These are phyloP conservation scores for Evernia prunastri DNA, from an alignment of 495 filamentous ascomycete species.

Conservation along the genomic window DNA sequence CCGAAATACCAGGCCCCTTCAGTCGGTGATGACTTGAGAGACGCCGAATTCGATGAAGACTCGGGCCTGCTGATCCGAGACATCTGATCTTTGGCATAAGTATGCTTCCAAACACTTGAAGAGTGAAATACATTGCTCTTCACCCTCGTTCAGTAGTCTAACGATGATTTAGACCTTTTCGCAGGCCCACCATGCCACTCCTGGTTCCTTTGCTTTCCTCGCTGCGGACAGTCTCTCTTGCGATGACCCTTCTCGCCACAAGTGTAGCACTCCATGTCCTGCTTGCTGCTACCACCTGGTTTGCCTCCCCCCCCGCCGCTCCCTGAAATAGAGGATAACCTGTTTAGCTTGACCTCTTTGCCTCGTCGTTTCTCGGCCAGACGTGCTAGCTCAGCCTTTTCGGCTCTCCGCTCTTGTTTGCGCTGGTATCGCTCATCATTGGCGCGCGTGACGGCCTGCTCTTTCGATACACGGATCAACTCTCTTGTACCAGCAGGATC, in stretches of 20 bases:
- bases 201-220: constrained; percentile 2
- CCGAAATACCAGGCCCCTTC: background rate
- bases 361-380: constrained; percentile 19
- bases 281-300: constrained; percentile 10
- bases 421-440: constrained; percentile 14
- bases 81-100: background rate
- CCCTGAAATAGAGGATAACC: constrained; percentile 23
- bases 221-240: constrained; percentile 21
- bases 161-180: constrained; percentile 9
- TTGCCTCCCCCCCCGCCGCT: constrained; percentile 11
- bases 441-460: background rate
- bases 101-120: background rate
- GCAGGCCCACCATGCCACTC: constrained; percentile 1
- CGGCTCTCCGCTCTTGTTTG: constrained; percentile 19
- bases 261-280: constrained; percentile 21
- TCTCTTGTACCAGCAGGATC: constrained; percentile 10
- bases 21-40: background rate
- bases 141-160: constrained; percentile 10
- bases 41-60: background rate
- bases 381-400: constrained; percentile 19
- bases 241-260: constrained; percentile 24
- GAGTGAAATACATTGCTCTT: background rate
- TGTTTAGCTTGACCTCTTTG: constrained; percentile 23
- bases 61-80: constrained; percentile 1
- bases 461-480: constrained; percentile 9